A percentile compares a stretch with the other conserved stretches of the same genome.
Evolutionary conservation across 78 protist species (phyloP).

Genomic region (Abeoforma whisleri): DNA sequence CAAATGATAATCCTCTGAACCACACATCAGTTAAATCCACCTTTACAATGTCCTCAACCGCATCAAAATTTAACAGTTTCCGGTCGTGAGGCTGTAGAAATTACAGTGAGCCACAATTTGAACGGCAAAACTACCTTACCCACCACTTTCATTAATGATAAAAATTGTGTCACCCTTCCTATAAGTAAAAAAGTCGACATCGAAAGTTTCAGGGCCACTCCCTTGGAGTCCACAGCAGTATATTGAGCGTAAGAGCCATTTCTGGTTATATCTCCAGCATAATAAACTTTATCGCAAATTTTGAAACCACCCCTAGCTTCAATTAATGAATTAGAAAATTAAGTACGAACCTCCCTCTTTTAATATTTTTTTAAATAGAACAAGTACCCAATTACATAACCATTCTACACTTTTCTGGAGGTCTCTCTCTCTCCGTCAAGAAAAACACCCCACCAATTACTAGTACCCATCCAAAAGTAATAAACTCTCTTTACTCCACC

Average conservation of each 20-base stretch:
- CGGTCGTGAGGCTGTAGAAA: background rate
- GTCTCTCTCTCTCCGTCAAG: no score
- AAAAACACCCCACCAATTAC: no score
- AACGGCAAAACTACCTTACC: constrained; percentile 3
- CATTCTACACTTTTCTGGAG: no score
- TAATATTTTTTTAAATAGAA: no score
- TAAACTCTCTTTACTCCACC: no score
- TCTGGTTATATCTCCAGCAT: background rate
- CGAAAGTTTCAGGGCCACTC: background rate
- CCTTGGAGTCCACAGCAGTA: background rate
- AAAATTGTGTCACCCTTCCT: constrained; percentile 16
- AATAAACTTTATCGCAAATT: background rate
- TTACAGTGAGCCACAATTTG: background rate
- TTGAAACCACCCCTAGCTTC: background rate
- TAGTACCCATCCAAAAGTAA: no score
- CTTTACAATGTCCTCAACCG: no score
- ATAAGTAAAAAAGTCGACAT: background rate
- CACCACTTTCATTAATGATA: constrained; percentile 14
- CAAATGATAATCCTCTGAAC: no score
- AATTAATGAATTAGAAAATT: no score
- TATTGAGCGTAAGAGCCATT: background rate
- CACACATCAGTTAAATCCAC: no score
- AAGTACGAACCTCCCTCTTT: no score
- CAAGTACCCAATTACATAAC: no score
- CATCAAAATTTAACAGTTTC: background rate